A percentile compares a stretch with the other conserved stretches of the same genome.
These are phyloP conservation scores for Stentor coeruleus DNA, from an alignment of 73 alveolate species.

Conservation along the genomic window DNA sequence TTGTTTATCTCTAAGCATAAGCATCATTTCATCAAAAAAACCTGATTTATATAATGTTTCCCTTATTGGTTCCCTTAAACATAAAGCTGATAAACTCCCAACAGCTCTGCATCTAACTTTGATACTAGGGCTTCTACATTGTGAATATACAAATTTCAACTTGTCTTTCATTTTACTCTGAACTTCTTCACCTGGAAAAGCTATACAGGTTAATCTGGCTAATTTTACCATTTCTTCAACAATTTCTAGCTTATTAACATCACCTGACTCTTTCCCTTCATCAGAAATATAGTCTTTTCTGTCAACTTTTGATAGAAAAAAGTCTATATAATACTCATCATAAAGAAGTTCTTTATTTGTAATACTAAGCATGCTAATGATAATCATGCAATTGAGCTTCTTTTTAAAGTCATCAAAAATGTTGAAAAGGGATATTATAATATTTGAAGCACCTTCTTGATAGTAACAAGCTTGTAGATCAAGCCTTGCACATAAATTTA, in stretches of 20 bases:
- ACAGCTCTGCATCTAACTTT: not conserved
- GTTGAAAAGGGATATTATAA: not conserved
- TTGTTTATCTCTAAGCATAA: not conserved
- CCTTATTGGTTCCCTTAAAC: not conserved
- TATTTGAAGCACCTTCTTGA: not conserved
- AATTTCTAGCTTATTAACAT: not conserved
- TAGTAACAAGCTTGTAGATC: not conserved
- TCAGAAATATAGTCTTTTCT: not conserved
- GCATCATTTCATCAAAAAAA: not conserved
- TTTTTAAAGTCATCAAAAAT: not conserved
- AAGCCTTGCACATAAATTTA: not conserved
- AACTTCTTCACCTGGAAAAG: slow-evolving; percentile 2
- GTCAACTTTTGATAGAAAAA: not conserved
- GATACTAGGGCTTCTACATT: not conserved
- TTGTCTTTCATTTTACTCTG: not conserved
- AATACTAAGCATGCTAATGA: not conserved
- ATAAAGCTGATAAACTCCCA: not conserved
- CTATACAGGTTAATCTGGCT: not conserved
- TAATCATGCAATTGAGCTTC: not conserved
- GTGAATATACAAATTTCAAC: not conserved
- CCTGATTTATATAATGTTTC: not conserved
- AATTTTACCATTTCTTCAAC: slow-evolving; percentile 16
- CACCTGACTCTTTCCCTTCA: not conserved
- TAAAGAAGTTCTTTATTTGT: not conserved
- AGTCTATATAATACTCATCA: not conserved